Base-by-base conservation (phyloP, 2,329 filamentous ascomycete genomes). In the Tolypocladium tropicale region DNA sequence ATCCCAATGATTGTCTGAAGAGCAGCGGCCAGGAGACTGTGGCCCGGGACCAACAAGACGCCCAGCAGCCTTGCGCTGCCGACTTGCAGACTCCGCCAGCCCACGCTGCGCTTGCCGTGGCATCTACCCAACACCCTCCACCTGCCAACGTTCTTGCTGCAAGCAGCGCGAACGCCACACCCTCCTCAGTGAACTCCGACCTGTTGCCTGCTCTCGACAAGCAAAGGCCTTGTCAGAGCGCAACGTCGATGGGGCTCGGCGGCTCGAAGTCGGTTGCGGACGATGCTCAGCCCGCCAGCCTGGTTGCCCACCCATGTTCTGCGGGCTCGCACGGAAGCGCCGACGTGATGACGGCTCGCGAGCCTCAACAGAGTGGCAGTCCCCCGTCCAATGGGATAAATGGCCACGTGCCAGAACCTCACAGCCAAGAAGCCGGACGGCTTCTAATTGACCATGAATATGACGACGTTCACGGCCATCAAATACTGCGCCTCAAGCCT, bases 401-500 rank as follows among this genome's bases (percentile, higher is more conserved):
- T 32, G 18, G 18, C 18, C 16, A 49, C 28, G 18, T 18, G 28
- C 18, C 46, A 32, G 18, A 32, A 3, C 12, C 46, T 32, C 28
- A 21, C 28, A 5, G 18, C 18, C 28, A n/a, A 10, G 32, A 21
- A 3, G 4, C 23, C 12, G 4, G 18, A 28, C 1, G 6, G 0
- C 25, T 52, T 10, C 50, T 49, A 39, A 67, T 72, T 30, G 62
- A 69, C 7, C 65, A 65, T 55, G 67, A 69, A 14, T 70, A 67
- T 54, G 68, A 72, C 43, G 64, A 64, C 6, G 62, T 63, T 16
- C 58, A 64, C 18, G 68, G 62, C 46, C 63, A 69, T 51, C 61
- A 62, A 32, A 53, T 73, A 23, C 57, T 73, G 46, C 67, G 68
- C 36, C 63, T 73, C 55, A 69, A 65, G 50, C 71, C 71, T 10